Evolutionary conservation across 2,329 filamentous ascomycete species (phyloP).

Genomic region (Rugonectria rugulosa): DNA sequence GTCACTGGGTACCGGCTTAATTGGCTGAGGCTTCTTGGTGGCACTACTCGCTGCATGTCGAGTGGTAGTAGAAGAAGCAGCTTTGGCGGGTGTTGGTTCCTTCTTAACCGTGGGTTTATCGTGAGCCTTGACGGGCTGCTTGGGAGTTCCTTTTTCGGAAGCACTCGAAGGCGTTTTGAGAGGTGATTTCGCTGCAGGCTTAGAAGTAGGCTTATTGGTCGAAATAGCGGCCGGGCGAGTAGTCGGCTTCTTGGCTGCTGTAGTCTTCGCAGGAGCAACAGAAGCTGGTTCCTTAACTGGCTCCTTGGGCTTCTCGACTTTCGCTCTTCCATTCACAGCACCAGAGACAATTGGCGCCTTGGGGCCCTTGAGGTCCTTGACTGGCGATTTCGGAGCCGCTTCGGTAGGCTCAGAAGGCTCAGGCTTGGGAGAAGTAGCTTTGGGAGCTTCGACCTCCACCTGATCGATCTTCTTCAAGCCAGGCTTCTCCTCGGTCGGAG

Average conservation of each 20-base stretch:
- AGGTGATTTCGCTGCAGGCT: conserved; percentile 31
- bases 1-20: conserved; percentile 50
- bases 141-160: conserved; percentile 39
- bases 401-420: conserved; percentile 20
- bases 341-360: conserved; percentile 14
- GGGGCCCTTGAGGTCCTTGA: conserved; percentile 24
- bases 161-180: conserved; percentile 35
- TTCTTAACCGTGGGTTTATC: conserved; percentile 43
- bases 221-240: conserved; percentile 35
- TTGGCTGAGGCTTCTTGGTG: conserved; percentile 53
- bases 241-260: conserved; percentile 28
- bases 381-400: conserved; percentile 20
- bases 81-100: conserved; percentile 40
- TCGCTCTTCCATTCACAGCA: conserved; percentile 33
- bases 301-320: conserved; percentile 36
- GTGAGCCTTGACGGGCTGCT: conserved; percentile 38
- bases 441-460: too few species aligned
- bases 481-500: conserved; percentile 42
- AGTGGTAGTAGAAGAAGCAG: conserved; percentile 30
- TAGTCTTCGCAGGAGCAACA: conserved; percentile 20
- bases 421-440: too few species aligned
- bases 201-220: conserved; percentile 34
- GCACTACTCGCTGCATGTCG: conserved; percentile 44
- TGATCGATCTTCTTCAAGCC: conserved; percentile 21
- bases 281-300: conserved; percentile 25